Evolutionary conservation across 2,329 filamentous ascomycete species (phyloP).

Genomic region (Apiospora rasikravindrae): DNA sequence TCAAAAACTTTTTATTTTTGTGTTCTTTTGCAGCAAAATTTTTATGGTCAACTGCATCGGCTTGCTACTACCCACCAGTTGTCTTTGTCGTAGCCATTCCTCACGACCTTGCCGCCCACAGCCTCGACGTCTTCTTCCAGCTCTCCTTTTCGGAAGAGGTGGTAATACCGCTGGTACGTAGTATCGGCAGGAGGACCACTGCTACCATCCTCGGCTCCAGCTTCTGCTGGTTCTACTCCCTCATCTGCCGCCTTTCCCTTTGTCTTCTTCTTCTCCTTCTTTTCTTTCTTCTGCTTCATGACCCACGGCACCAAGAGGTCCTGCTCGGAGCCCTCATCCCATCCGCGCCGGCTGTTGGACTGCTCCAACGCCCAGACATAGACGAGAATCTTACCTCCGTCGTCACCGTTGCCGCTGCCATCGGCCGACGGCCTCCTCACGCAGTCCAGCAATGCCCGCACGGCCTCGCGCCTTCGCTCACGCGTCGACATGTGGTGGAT

Average conservation of each 20-base stretch:
- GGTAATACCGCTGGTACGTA: constrained; percentile 90
- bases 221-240: constrained; percentile 26
- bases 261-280: constrained; percentile 26
- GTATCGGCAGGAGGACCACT: constrained; percentile 38
- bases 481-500: constrained; percentile 89
- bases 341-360: constrained; percentile 81
- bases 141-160: constrained; percentile 87
- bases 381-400: constrained; percentile 71
- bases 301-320: constrained; percentile 98
- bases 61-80: constrained; percentile 92
- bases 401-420: constrained; percentile 4
- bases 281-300: constrained; percentile 50
- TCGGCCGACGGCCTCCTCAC: constrained; percentile 45
- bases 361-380: constrained; percentile 98
- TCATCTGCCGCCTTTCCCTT: neutral
- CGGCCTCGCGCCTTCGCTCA: constrained; percentile 72
- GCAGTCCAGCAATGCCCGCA: constrained; percentile 72
- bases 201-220: neutral
- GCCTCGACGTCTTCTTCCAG: constrained; percentile 77
- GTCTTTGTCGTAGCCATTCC: constrained; percentile 91
- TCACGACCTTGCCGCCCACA: constrained; percentile 77
- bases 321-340: constrained; percentile 82
- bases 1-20: neutral
- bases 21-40: neutral
- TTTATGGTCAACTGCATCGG: constrained; percentile 27